Base-by-base conservation (phyloP, 768 basidiomycete genomes). In the Crepidotus variabilis region DNA sequence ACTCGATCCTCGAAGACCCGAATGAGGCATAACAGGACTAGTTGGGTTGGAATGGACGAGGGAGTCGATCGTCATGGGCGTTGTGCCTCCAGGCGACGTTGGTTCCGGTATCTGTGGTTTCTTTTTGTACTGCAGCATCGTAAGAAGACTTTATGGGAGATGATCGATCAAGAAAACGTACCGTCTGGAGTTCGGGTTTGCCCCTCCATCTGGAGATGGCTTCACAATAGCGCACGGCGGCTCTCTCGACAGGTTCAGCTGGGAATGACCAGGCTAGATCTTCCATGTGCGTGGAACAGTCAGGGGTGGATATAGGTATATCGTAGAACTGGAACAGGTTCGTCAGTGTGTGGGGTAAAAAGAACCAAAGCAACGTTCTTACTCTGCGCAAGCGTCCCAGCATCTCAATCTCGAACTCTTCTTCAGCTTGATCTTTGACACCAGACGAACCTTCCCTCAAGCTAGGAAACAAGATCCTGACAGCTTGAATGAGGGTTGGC, bases 191-290 rank as follows among this genome's bases (percentile, higher is more conserved):
- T 62, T 93, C 92, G 35, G 91, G 91, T 65, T 87, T 89, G 2
- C 91, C 91, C 61, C 90, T 75, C 92, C 91, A 94, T 52, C 80
- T 81, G 1, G 88, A 84, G 46, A 93, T 78, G 34, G 89, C 89
- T 65, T 94, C 91, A 64, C 86, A 91, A 64, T 90, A 94, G 50
- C 89, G 75, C 5, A 91, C 76, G 0, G 88, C 84, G 24, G 87
- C 85, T 18, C 90, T 79, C 64, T 94, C 91, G 14, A 92, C 81
- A 20, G 89, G 86, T 63, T 93, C 90, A 1, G 87, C 85, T 28
- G 92, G 90, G 66, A 86, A 93, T 62, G 84, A 82, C 83, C 86
- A 87, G 1, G 89, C 88, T 2, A 89, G 73, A 61, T 85, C 79
- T 65, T 90, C 88, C 83, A 92, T 84, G 61, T 92, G 89, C 1